Percentiles rank a stretch among this genome's conserved stretches.
Conservation (phyloP, 257 asterid genomes). For the Orobanche coerulescens region DNA sequence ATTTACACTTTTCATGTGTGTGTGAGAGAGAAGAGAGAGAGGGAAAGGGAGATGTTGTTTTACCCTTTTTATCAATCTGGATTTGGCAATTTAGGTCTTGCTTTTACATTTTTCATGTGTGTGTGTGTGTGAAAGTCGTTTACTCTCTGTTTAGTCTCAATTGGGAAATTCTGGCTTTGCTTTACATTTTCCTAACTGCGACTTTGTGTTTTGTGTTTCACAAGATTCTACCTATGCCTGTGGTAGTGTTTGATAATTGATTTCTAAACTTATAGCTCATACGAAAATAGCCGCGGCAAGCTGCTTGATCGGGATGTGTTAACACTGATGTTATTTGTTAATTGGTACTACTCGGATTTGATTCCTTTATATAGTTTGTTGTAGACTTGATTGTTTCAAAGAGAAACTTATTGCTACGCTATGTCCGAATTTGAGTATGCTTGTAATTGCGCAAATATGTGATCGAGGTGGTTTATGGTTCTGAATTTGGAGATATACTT, state of each 20-base stretch:
- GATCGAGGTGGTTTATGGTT: neutral
- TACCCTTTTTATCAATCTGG: no score
- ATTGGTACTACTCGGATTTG: slow-evolving; percentile 5
- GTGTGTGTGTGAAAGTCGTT: neutral
- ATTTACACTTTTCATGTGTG: no score
- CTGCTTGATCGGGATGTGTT: neutral
- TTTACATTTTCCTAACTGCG: neutral
- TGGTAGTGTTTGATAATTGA: neutral
- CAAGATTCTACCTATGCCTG: neutral
- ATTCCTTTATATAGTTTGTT: neutral
- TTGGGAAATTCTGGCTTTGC: slow-evolving; percentile 1
- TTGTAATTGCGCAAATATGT: neutral
- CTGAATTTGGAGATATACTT: neutral
- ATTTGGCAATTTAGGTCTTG: no score
- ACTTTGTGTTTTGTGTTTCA: neutral
- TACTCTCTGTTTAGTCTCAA: neutral
- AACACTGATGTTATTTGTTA: neutral
- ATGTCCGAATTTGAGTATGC: no score
- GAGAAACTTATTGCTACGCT: neutral
- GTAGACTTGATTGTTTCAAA: neutral
- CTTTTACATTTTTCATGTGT: no score
- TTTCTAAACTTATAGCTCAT: neutral
- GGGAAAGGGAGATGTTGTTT: no score
- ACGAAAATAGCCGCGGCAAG: neutral
- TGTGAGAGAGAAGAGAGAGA: no score